Evolutionary conservation across 257 asterid genomes (phyloP).

Genomic region (Solanum tarapatanum): DNA sequence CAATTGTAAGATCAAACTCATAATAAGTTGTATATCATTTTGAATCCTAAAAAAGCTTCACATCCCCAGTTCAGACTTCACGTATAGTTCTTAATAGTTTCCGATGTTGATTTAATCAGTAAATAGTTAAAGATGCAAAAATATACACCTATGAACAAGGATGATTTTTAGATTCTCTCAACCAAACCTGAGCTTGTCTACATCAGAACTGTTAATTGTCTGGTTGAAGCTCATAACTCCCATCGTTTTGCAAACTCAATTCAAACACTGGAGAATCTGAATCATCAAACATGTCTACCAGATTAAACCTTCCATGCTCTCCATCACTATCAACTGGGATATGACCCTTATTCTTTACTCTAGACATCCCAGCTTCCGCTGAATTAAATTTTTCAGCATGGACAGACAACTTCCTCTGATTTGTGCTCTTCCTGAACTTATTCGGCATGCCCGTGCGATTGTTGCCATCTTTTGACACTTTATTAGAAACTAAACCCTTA

Average conservation of each 20-base stretch:
- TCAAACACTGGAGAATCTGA: conserved; percentile 34
- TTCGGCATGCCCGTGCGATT: conserved; percentile 12
- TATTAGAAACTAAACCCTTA: background rate
- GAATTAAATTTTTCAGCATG: conserved; percentile 13
- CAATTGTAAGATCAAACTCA: background rate
- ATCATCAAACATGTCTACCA: conserved; percentile 8
- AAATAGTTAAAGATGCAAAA: background rate
- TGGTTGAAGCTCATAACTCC: conserved; percentile 40
- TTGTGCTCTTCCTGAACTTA: conserved; percentile 21
- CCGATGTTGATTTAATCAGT: background rate
- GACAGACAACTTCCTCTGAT: conserved; percentile 13
- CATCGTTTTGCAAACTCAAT: conserved; percentile 57
- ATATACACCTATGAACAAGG: background rate
- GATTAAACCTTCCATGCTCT: conserved; percentile 11
- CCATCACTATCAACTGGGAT: background rate
- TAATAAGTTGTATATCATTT: background rate
- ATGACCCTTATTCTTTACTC: conserved; percentile 4
- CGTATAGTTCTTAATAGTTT: background rate
- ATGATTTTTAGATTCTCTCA: background rate
- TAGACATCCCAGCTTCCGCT: conserved; percentile 11
- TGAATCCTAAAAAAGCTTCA: background rate
- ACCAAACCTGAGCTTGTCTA: background rate
- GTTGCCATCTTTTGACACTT: conserved; percentile 13
- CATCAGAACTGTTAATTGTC: conserved; percentile 9
- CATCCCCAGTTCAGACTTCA: background rate